Evolutionary conservation across 257 asterid species (phyloP), one percentile per base, ranked within the genome.

Genomic region (Fraxinus quadrangulata): DNA sequence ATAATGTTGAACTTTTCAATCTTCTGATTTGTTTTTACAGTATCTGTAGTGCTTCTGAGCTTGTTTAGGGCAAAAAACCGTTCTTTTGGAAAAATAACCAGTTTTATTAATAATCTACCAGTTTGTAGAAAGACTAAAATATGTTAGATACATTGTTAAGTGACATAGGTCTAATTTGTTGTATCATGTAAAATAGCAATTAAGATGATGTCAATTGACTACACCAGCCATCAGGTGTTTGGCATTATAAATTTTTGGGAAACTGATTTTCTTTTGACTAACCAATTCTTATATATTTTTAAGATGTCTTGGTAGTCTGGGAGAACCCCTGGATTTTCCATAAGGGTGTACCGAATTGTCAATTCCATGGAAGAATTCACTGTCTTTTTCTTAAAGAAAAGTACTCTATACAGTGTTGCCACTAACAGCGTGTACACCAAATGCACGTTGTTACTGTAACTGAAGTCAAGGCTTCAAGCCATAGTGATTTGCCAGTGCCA

Each of bases 1-100:
- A 65, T 11, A 72, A 11, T 75, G 69, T 42, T 45, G 26, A 26
- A 40, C 36, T 67, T 73, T 77, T 67, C 39, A 67, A 68, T 61
- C 28, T 73, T 30, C 8, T 40, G 67, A 34, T 36, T 61, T 2
- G 49, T 33, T 76, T 42, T 71, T 28, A 33, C 59, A 30, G 47
- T 47, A 6, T 10, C 69, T 49, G 45, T 17, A 16, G 45, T 71
- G 59, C n/a, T 82, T 42, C 42, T 12, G n/a, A 47, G 74, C 75
- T 39, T 36, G n/a, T 75, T 33, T 17, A 3, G 73, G 74, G 9
- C 37, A 54, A 30, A 56, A 14, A 49, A 11, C 45, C 51, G 63
- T 74, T 69, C 37, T 33, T n/a, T 24, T 23, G 14, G 34, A 12
- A 63, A 63, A 63, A 63, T 21, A 21, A n/a, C 14, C 33, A 9